phyloP scores from a whole-genome alignment of 345 rosid species.

The Fremontodendron californicum region DNA sequence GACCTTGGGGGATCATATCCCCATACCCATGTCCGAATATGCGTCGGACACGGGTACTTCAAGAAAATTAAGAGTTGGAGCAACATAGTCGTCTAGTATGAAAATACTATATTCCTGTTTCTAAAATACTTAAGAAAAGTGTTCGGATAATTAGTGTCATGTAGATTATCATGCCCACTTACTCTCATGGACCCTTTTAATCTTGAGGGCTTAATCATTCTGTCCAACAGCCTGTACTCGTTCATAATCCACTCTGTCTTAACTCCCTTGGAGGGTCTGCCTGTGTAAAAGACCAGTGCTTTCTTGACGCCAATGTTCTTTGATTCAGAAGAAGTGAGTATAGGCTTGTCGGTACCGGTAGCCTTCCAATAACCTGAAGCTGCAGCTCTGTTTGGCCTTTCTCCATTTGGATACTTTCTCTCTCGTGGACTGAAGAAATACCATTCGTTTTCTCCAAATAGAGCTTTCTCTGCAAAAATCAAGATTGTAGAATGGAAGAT shows the following conservation, averaged over 20 bases:
- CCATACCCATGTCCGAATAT: no score
- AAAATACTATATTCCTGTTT: neutral
- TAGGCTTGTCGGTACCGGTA: conserved; percentile 38
- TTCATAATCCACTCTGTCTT: conserved; percentile 58
- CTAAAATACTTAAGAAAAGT: neutral
- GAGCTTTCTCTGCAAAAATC: conserved; percentile 51
- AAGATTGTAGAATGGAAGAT: neutral
- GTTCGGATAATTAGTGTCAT: neutral
- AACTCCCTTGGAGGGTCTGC: conserved; percentile 39
- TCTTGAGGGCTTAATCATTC: conserved; percentile 24
- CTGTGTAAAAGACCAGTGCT: conserved; percentile 43
- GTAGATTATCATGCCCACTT: conserved; percentile 13
- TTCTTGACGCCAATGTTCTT: conserved; percentile 50
- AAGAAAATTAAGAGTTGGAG: no score
- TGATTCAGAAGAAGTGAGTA: conserved; percentile 32
- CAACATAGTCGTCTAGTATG: neutral
- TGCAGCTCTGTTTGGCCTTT: conserved; percentile 38
- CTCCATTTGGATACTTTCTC: conserved; percentile 40
- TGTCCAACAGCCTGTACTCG: conserved; percentile 41
- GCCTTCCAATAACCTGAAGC: conserved; percentile 52
- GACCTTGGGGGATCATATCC: no score
- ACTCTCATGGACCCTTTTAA: conserved; percentile 50
- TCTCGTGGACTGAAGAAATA: conserved; percentile 60
- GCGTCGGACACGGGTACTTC: no score
- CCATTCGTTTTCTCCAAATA: conserved; percentile 70